Base-by-base conservation (phyloP, 2,329 filamentous ascomycete genomes). In the Ascochyta fabae region DNA sequence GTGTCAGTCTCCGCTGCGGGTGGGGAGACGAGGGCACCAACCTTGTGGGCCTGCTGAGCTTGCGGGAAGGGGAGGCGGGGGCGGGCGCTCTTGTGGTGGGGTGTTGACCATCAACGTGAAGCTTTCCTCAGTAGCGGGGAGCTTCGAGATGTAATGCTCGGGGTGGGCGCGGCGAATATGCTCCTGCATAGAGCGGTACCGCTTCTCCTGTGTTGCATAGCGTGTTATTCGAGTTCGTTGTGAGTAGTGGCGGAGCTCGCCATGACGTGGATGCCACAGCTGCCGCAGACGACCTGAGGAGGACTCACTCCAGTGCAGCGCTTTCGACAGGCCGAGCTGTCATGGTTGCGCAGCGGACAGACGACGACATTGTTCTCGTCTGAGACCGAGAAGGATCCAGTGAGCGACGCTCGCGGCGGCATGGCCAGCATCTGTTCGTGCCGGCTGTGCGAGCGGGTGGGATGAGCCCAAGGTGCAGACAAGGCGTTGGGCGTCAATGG, bases 121-220 rank as follows among this genome's bases (percentile, higher is more conserved):
- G 87, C 92, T 97, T 80, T 98, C 65, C 78, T 97, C 94, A 67
- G 94, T 99, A 44, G 95, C 95, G 65, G 95, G 94, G 68, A 98
- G 89, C 85, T 98, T 97, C 45, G 95, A 88, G 69, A 99, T 96
- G 80, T 98, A 98, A 77, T 97, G 90, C 76, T 96, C 92, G 59
- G 94, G 94, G 76, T 99, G 95, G 66, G 95, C 94, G 77, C 95
- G 89, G 70, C 95, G 91, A 72, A 99, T 98, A 75, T 99, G 95
- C 84, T 99, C 95, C 80, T 98, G 95, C 92, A 99, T 98, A 61
- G 94, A 98, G 77, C 95, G 92, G 81, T 93, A 99, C 67, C 91
- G 86, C 79, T 96, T 96, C 81, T 96, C 92, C 92, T 96, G 78
- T 64, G 56, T 46, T 67, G 48, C 59, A 60, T 53, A 68, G 58